Evolutionary conservation across 192 early-diverging fungal species (phyloP).

Genomic region (Backusella tuberculispora): DNA sequence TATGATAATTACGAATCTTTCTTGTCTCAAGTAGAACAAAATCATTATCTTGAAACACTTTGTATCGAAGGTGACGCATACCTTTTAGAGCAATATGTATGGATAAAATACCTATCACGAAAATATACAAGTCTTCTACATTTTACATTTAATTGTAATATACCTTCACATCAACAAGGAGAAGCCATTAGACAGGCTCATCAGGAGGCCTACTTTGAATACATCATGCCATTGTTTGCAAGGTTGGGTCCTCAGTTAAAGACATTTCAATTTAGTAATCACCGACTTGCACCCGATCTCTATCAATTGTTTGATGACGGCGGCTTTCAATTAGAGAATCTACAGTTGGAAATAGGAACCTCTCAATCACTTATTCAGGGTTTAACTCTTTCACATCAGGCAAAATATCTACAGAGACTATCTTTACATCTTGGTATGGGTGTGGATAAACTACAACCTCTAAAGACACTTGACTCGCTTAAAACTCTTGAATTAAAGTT

Average conservation of each 20-base stretch:
- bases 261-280: not conserved
- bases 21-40: not conserved
- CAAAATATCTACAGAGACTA: not conserved
- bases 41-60: not conserved
- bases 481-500: not conserved
- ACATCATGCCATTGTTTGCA: not conserved
- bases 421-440: not conserved
- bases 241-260: not conserved
- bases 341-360: not conserved
- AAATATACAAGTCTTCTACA: not conserved
- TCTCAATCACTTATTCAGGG: not conserved
- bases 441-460: not conserved
- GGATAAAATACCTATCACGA: not conserved
- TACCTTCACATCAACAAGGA: not conserved
- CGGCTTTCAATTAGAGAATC: not conserved
- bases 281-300: not conserved
- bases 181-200: not conserved
- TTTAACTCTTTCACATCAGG: not conserved
- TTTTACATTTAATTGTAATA: not conserved
- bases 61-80: not conserved
- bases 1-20: not conserved
- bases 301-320: not conserved
- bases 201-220: not conserved
- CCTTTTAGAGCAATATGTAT: not conserved
- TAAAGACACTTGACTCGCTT: not conserved